Evolutionary conservation across 345 rosid genomes (phyloP).

Genomic region (Conringia planisiliqua): DNA sequence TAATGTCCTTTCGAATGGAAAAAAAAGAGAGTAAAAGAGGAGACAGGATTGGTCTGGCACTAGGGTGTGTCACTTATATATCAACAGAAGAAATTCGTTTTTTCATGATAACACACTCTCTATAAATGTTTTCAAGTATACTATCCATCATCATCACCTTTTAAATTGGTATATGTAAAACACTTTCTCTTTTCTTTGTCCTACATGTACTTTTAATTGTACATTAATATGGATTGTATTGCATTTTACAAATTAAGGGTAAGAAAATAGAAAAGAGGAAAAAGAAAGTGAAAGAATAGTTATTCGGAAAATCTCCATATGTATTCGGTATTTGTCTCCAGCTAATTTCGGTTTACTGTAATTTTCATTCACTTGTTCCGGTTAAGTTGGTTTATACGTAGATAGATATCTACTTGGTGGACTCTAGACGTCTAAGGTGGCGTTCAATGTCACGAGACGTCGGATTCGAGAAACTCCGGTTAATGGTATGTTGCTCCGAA

Average conservation of each 20-base stretch:
- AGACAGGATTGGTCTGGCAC: too few species aligned
- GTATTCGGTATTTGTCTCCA: background rate
- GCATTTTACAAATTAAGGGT: background rate
- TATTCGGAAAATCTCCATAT: background rate
- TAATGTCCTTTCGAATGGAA: too few species aligned
- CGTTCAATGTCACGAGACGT: conserved; percentile 41
- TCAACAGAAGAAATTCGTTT: too few species aligned
- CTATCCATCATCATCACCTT: too few species aligned
- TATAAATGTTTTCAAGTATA: too few species aligned
- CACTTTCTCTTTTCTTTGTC: background rate
- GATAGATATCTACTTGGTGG: conserved; percentile 1
- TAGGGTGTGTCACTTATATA: too few species aligned
- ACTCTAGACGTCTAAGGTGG: conserved; percentile 31
- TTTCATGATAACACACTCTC: too few species aligned
- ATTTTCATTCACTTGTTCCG: background rate
- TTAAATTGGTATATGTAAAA: too few species aligned
- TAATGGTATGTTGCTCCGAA: conserved; percentile 27
- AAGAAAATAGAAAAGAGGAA: too few species aligned
- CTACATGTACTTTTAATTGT: background rate
- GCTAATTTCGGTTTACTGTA: background rate
- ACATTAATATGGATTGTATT: background rate
- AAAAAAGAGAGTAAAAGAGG: too few species aligned
- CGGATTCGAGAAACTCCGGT: conserved; percentile 52
- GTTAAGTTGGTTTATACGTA: background rate
- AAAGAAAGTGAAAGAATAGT: background rate